phyloP scores from a whole-genome alignment of 208 protist species.

The Zelonia costaricensis region DNA sequence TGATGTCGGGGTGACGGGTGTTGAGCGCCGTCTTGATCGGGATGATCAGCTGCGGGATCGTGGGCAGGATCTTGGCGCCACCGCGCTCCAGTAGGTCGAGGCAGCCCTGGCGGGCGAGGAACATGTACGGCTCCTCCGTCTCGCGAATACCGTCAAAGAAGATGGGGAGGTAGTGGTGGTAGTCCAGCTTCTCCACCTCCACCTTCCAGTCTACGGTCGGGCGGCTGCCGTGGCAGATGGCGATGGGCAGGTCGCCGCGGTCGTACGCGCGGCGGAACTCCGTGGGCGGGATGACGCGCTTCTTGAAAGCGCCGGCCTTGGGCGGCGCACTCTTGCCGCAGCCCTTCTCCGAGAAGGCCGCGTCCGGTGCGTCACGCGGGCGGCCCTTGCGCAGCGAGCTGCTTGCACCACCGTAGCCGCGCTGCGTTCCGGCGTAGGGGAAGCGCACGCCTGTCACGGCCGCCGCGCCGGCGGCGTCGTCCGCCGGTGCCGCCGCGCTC shows the following conservation, averaged over 20 bases:
- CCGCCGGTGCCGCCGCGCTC: conserved; percentile 2
- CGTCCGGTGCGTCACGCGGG: conserved; percentile 50
- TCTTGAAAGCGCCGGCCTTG: conserved; percentile 86
- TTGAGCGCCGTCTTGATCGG: conserved; percentile 99
- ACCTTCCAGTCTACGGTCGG: conserved; percentile 97
- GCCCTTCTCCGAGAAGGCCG: conserved; percentile 81
- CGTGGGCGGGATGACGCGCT: conserved; percentile 85
- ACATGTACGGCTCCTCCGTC: conserved; percentile 98
- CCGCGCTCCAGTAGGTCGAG: conserved; percentile 96
- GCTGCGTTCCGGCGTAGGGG: conserved; percentile 64
- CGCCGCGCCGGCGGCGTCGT: conserved; percentile 13
- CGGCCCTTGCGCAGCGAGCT: conserved; percentile 90
- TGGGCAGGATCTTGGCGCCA: conserved; percentile 96
- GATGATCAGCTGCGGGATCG: conserved; percentile 99
- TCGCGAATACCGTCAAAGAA: conserved; percentile 99
- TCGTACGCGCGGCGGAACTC: conserved; percentile 99
- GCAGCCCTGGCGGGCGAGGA: conserved; percentile 96
- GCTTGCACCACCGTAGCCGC: conserved; percentile 83
- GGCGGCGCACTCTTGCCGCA: conserved; percentile 81
- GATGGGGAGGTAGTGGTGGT: conserved; percentile 99
- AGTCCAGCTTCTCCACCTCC: conserved; percentile 98
- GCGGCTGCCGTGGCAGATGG: conserved; percentile 92
- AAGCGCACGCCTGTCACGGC: conserved; percentile 52
- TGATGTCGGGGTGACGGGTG: conserved; percentile 97
- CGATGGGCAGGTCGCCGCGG: conserved; percentile 98